Conservation (phyloP, 768 basidiomycete genomes). For the Rhodotorula babjevae region DNA sequence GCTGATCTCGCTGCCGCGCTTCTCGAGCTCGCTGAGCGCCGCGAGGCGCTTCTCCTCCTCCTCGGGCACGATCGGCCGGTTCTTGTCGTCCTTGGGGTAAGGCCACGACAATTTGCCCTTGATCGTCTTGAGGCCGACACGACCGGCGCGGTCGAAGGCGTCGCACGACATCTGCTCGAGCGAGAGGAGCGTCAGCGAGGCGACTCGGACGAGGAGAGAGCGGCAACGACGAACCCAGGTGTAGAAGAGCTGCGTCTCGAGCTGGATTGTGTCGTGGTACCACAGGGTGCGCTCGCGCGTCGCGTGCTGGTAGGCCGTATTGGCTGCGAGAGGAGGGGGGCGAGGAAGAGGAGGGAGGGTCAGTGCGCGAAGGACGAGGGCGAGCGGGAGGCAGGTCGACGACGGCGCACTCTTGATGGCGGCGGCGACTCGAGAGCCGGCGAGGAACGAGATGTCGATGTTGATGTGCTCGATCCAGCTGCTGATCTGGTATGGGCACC, state of each 20-base stretch:
- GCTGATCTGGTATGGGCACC: conserved; percentile 32
- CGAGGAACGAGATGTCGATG: conserved; percentile 24
- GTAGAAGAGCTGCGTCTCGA: conserved; percentile 21
- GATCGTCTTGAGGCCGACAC: neutral
- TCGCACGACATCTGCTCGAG: neutral
- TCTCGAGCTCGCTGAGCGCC: too few relatives aligned
- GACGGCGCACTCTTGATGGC: conserved; percentile 8
- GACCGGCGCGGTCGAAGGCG: neutral
- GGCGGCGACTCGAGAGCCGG: neutral
- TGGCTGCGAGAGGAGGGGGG: neutral
- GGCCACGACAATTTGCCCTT: neutral
- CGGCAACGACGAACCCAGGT: conserved; percentile 11
- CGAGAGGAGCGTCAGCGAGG: neutral
- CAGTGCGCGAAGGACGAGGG: too few relatives aligned
- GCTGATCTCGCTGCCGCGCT: neutral
- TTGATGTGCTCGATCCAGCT: conserved; percentile 33
- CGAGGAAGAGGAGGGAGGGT: neutral
- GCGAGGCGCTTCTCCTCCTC: neutral
- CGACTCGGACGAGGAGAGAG: neutral
- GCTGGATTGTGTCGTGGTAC: conserved; percentile 16
- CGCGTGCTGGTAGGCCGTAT: neutral
- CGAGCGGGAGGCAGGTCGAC: too few relatives aligned
- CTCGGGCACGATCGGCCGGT: neutral
- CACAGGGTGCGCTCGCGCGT: conserved; percentile 22
- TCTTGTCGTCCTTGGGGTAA: neutral